Base-by-base conservation (phyloP, 1,284 basidiomycete genomes). In the Xerocomus cyaneibrunnescens region DNA sequence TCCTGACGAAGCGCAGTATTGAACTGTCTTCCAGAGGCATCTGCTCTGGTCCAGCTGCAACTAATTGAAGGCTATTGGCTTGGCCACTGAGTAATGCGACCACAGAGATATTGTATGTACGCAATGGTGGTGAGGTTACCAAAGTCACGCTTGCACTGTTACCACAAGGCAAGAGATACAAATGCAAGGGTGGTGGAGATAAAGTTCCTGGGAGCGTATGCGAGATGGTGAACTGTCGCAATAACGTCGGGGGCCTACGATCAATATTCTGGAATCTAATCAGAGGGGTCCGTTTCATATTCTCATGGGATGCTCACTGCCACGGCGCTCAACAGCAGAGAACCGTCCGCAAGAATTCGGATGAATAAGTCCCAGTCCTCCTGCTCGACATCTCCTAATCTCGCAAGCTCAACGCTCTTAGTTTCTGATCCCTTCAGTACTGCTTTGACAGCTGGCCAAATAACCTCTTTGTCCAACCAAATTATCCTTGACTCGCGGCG, bases 211-310 rank as follows among this genome's bases (percentile, higher is more conserved):
- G 77, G 10, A 74, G 74, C 5, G 82, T 79, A 53, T 85, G 80
- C 23, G 89, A 81, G 14, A 94, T 71, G 3, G 81, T 83, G 61
- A 91, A 86, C 46, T 89, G 84, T 62, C 81, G 84, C 31, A 95
- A 76, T 8, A 95, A 75, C 1, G 92, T 94, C 2, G 93, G 93
- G 6, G 94, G 93, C 57, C 87, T 81, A n/a, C 87, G 79, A 63
- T 95, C 92, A 56, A 96, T 84, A 68, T 95, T 94, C 92, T 84
- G 54, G 16, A 43, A 37, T 35, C 27, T 25, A 28, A 38, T 69
- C n/a, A 67, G 50, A 43, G 22, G 16, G 30, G 43, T 21, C 42
- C 23, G 34, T 38, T 22, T 25, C 34, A 34, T 31, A 35, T 46
- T 17, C 19, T 50, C 34, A 21, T 30, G 22, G 22, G 38, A 55